Evolutionary conservation across 768 basidiomycete genomes (phyloP).

Genomic region (Tulasnella sp.): DNA sequence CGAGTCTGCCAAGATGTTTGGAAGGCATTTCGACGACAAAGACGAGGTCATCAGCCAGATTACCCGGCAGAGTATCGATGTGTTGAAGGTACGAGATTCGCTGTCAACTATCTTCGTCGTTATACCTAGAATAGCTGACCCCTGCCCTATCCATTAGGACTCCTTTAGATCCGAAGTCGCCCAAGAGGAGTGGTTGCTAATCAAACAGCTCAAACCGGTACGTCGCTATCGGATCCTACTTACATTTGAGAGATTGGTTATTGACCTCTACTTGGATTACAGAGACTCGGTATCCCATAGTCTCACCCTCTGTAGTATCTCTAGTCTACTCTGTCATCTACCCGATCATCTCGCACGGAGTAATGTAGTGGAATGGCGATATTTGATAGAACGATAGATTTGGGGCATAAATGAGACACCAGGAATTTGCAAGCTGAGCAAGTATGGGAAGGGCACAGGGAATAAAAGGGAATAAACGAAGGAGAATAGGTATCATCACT

Average conservation of each 20-base stretch:
- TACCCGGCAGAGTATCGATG: conserved; percentile 89
- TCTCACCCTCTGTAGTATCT: background rate
- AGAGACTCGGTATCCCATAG: conserved; percentile 18
- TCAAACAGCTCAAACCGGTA: conserved; percentile 80
- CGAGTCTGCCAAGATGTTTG: conserved; percentile 92
- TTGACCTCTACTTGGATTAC: background rate
- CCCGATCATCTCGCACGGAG: background rate
- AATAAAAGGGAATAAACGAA: conserved; percentile 8
- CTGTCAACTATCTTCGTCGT: background rate
- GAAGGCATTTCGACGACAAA: conserved; percentile 93
- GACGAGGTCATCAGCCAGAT: conserved; percentile 91
- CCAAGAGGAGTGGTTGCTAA: conserved; percentile 89
- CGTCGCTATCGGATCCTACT: conserved; percentile 34
- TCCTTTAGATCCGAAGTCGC: conserved; percentile 86
- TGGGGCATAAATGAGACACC: too few relatives aligned
- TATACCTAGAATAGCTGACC: background rate
- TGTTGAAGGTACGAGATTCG: conserved; percentile 67
- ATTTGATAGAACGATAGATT: background rate
- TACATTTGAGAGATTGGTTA: background rate
- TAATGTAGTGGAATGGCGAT: background rate
- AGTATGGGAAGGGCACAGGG: background rate
- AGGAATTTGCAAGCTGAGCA: background rate
- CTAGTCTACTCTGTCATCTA: background rate
- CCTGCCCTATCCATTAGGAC: conserved; percentile 45
- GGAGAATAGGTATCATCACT: background rate